Percentiles rank a stretch among this genome's conserved stretches.
Evolutionary conservation across 768 basidiomycete species (phyloP).

Genomic region (Suillus discolor): DNA sequence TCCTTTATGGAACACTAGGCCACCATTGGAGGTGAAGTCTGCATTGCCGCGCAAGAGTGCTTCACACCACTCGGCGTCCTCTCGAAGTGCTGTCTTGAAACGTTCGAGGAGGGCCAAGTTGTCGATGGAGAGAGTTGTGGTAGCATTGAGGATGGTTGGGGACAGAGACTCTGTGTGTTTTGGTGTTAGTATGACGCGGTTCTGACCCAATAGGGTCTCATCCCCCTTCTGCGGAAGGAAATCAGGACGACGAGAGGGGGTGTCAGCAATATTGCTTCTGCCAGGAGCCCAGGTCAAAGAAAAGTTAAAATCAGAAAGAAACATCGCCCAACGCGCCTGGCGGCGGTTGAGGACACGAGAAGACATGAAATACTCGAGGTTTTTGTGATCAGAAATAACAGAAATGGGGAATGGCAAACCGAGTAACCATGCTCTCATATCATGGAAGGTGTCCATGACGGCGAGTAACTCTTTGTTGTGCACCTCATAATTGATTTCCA

Average conservation of each 20-base stretch:
- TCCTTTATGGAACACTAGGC: conserved; percentile 27
- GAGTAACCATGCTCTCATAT: conserved; percentile 30
- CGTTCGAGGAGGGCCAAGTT: conserved; percentile 18
- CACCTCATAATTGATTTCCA: conserved; percentile 42
- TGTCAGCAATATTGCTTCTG: conserved; percentile 31
- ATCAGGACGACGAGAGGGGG: conserved; percentile 34
- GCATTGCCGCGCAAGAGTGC: conserved; percentile 16
- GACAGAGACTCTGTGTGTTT: not conserved
- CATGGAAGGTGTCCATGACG: conserved; percentile 34
- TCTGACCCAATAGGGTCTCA: not conserved
- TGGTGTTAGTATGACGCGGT: not conserved
- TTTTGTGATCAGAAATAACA: conserved; percentile 27
- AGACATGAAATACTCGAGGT: not conserved
- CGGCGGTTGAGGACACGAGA: not conserved
- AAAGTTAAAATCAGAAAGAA: not conserved
- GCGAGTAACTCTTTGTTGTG: conserved; percentile 48
- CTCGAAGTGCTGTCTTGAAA: conserved; percentile 29
- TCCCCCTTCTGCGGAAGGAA: conserved; percentile 13
- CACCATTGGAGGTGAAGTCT: conserved; percentile 12
- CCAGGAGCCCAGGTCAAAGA: conserved; percentile 27
- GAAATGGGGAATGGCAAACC: conserved; percentile 18
- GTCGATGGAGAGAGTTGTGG: conserved; percentile 24
- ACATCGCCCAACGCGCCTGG: not conserved
- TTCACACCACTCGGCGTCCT: conserved; percentile 21
- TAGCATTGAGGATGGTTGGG: conserved; percentile 11